Percentiles rank a stretch among this genome's conserved stretches.
These are phyloP conservation scores for Paraphaeosphaeria minitans DNA, from an alignment of 2,329 filamentous ascomycete species.

Conservation along the genomic window DNA sequence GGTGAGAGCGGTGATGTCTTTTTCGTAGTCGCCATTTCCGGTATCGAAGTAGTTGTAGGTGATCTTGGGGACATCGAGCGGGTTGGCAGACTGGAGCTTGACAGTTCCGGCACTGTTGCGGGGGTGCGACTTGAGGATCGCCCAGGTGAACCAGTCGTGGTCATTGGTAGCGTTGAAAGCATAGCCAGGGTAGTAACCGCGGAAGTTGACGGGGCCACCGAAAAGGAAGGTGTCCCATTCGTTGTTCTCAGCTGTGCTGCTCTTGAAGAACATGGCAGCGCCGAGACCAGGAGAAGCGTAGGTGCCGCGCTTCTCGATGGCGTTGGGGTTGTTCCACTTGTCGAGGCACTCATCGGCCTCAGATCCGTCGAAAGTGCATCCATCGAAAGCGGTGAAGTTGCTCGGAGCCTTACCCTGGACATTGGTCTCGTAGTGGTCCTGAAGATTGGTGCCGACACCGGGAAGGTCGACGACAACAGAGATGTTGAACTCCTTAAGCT, in stretches of 20 bases:
- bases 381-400: constrained; percentile 43
- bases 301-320: constrained; percentile 60
- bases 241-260: constrained; percentile 51
- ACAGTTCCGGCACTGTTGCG: constrained; percentile 67
- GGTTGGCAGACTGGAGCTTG: constrained; percentile 63
- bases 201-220: constrained; percentile 61
- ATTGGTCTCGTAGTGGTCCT: constrained; percentile 62
- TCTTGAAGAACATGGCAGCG: constrained; percentile 53
- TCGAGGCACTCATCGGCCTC: constrained; percentile 58
- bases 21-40: constrained; percentile 65
- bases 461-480: constrained; percentile 58
- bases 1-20: constrained; percentile 59
- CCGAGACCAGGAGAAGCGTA: constrained; percentile 61
- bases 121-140: constrained; percentile 66
- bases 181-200: constrained; percentile 61
- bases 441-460: constrained; percentile 66
- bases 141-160: constrained; percentile 58
- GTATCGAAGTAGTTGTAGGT: constrained; percentile 49
- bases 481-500: constrained; percentile 60
- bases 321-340: constrained; percentile 46
- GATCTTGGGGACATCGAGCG: constrained; percentile 67
- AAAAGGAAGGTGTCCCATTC: constrained; percentile 62
- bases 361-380: constrained; percentile 46
- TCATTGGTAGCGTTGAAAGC: constrained; percentile 56
- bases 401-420: constrained; percentile 14